Conservation (phyloP, 1,139 yeast species). For the Hemisphaericaspora subhashii region DNA sequence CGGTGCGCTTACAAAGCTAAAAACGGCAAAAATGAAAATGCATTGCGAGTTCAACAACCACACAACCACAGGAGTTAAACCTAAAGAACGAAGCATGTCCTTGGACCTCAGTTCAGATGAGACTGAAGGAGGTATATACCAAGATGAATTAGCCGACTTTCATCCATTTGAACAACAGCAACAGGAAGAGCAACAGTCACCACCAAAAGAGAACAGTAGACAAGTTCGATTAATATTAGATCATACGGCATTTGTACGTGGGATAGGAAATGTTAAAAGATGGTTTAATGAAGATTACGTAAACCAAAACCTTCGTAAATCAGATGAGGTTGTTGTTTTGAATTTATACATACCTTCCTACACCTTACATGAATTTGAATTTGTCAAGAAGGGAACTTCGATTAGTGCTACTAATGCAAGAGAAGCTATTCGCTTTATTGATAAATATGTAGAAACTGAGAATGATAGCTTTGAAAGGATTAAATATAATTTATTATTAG, state of each 20-base stretch:
- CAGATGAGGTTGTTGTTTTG: conserved; percentile 23
- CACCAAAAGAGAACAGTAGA: conserved; percentile 6
- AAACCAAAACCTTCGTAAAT: conserved; percentile 19
- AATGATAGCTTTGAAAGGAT: conserved; percentile 9
- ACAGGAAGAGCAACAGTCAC: background rate
- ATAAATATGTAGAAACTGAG: conserved; percentile 28
- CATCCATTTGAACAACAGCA: background rate
- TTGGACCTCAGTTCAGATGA: conserved; percentile 10
- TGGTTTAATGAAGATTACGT: conserved; percentile 51
- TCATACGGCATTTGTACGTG: conserved; percentile 59
- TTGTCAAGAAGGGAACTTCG: conserved; percentile 52
- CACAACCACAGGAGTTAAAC: background rate
- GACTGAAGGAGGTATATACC: conserved; percentile 6
- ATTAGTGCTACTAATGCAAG: conserved; percentile 57
- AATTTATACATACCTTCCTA: conserved; percentile 50
- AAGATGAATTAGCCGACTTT: conserved; percentile 15
- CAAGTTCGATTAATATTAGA: conserved; percentile 45
- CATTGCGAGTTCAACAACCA: no score
- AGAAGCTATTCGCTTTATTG: conserved; percentile 57
- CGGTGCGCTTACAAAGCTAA: no score
- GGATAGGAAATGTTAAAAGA: conserved; percentile 57
- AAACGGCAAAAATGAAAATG: no score
- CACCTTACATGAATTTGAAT: conserved; percentile 59
- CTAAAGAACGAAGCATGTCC: no score
- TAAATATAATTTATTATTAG: conserved; percentile 27